A percentile compares a stretch with the other conserved stretches of the same genome.
Evolutionary conservation across 805 yeast species (phyloP).

Genomic region (Maudiozyma barnettii): DNA sequence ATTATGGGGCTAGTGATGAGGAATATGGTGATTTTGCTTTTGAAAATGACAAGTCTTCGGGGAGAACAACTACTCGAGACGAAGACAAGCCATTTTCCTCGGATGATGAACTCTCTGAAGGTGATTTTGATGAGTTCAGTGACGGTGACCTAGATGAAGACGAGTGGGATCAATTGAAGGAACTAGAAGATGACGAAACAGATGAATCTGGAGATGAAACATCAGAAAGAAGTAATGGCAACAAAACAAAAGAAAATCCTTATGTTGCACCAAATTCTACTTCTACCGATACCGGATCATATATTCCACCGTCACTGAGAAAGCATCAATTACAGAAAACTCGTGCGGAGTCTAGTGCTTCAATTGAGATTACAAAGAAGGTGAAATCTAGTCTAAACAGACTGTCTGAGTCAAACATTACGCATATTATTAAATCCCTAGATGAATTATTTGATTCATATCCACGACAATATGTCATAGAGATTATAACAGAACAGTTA

Average conservation of each 20-base stretch:
- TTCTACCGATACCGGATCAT: conserved; percentile 32
- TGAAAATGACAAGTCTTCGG: conserved; percentile 11
- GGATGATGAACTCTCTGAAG: conserved; percentile 35
- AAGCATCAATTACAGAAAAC: conserved; percentile 35
- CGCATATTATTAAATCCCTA: conserved; percentile 59
- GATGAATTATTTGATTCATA: conserved; percentile 51
- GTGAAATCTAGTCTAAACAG: conserved; percentile 80
- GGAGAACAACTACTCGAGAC: conserved; percentile 10
- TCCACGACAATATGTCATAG: conserved; percentile 75
- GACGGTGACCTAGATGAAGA: conserved; percentile 32
- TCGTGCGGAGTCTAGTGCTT: conserved; percentile 37
- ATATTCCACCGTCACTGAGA: conserved; percentile 84
- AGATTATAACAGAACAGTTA: conserved; percentile 51
- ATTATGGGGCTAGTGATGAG: conserved; percentile 27
- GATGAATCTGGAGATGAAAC: conserved; percentile 13
- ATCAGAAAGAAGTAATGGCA: conserved; percentile 23
- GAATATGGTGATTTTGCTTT: conserved; percentile 25
- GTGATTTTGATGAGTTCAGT: conserved; percentile 36
- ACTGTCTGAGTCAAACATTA: conserved; percentile 79
- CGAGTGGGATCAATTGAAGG: conserved; percentile 26
- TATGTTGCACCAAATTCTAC: conserved; percentile 48
- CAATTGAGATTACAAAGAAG: conserved; percentile 43
- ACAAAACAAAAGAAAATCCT: conserved; percentile 50
- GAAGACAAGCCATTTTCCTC: conserved; percentile 30
- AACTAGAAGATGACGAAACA: conserved; percentile 20